Evolutionary conservation across 2,329 filamentous ascomycete species (phyloP).

Genomic region (Xylaria sp.): DNA sequence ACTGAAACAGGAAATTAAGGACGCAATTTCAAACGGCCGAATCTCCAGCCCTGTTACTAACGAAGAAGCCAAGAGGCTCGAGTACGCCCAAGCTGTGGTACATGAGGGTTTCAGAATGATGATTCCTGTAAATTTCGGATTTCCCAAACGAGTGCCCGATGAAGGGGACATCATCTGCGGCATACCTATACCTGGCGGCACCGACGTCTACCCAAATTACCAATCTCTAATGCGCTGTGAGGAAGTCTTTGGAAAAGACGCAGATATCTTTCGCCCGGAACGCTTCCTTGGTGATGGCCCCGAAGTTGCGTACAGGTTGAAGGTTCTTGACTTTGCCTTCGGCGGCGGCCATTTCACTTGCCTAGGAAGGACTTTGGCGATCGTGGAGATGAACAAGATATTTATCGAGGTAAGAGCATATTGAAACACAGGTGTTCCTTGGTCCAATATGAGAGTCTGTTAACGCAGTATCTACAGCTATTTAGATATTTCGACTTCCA

Average conservation of each 20-base stretch:
- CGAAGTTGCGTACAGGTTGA: conserved; percentile 12
- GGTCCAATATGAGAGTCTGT: too few species aligned
- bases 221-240: conserved; percentile 12
- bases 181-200: conserved; percentile 14
- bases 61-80: conserved; percentile 25
- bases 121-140: conserved; percentile 20
- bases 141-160: conserved; percentile 20
- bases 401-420: conserved; percentile 21
- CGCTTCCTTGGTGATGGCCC: conserved; percentile 11
- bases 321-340: conserved; percentile 13
- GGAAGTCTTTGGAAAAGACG: conserved; percentile 20
- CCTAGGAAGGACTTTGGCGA: conserved; percentile 17
- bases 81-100: conserved; percentile 22
- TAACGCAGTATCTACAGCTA: conserved; percentile 21
- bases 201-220: conserved; percentile 19
- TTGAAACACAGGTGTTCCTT: too few species aligned
- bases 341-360: conserved; percentile 22
- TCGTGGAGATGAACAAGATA: conserved; percentile 22
- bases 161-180: conserved; percentile 24
- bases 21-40: conserved; percentile 17
- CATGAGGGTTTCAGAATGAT: conserved; percentile 20
- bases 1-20: conserved; percentile 24
- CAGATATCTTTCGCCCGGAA: conserved; percentile 21
- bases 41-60: conserved; percentile 27
- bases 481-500: conserved; percentile 36